Conservation (phyloP, 768 basidiomycete genomes). For the Thelephora ganbajun region DNA sequence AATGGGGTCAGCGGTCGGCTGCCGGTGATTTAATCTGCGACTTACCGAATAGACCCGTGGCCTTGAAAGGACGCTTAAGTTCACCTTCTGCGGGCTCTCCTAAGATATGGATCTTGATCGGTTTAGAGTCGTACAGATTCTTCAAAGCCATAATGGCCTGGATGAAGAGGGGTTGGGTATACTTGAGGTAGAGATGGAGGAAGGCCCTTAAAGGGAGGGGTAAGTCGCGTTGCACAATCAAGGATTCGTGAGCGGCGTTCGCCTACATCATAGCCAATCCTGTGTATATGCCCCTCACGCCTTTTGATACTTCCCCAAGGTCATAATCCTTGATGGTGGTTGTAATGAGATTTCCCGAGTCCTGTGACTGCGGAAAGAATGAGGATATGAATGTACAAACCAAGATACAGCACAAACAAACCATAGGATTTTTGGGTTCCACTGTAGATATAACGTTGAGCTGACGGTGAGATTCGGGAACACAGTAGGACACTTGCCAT, state of each 20-base stretch:
- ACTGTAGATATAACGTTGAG: constrained; percentile 29
- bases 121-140: constrained; percentile 75
- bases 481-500: constrained; percentile 39
- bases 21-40: constrained; percentile 11
- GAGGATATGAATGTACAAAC: not conserved
- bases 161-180: constrained; percentile 93
- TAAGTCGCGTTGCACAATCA: constrained; percentile 49
- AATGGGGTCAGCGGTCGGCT: not conserved
- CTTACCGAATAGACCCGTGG: constrained; percentile 58
- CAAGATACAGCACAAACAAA: constrained; percentile 19
- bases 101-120: constrained; percentile 68
- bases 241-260: not conserved
- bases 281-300: constrained; percentile 31
- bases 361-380: constrained; percentile 30
- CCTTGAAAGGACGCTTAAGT: constrained; percentile 82
- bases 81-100: constrained; percentile 75
- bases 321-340: constrained; percentile 94
- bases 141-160: constrained; percentile 95
- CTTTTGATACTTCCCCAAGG: constrained; percentile 74
- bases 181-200: constrained; percentile 89
- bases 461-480: not conserved
- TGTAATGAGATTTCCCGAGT: constrained; percentile 64
- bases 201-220: constrained; percentile 81
- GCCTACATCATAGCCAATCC: constrained; percentile 21
- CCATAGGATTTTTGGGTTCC: constrained; percentile 66